Evolutionary conservation across 257 asterid species (phyloP).

Genomic region (Parsonsia alboflavescens): DNA sequence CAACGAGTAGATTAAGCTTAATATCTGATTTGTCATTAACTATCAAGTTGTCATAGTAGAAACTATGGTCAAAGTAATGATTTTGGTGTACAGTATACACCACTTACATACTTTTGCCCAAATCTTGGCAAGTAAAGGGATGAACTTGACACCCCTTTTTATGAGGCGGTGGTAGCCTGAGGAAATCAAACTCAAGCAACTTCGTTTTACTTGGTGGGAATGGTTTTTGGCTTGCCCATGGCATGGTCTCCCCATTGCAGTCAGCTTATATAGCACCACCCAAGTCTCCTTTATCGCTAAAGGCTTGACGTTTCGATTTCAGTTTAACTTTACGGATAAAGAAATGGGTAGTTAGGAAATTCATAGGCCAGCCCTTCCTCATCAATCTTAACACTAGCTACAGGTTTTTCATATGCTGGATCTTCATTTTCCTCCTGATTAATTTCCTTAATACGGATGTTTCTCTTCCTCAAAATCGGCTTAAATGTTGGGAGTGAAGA

Average conservation of each 20-base stretch:
- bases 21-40: no score
- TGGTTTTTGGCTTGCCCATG: slow-evolving; percentile 87
- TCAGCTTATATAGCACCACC: slow-evolving; percentile 80
- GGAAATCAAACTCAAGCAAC: slow-evolving; percentile 85
- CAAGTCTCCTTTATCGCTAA: slow-evolving; percentile 70
- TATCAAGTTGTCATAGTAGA: no score
- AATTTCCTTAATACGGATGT: slow-evolving; percentile 17
- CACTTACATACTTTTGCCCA: slow-evolving; percentile 67
- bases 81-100: no score
- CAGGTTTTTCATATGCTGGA: slow-evolving; percentile 1
- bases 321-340: slow-evolving; percentile 90
- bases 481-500: slow-evolving; percentile 57
- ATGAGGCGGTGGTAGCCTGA: slow-evolving; percentile 49
- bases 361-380: slow-evolving; percentile 73
- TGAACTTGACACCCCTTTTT: slow-evolving; percentile 95
- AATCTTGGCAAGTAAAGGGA: slow-evolving; percentile 65
- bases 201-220: slow-evolving; percentile 70
- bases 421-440: neutral
- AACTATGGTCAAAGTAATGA: no score
- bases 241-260: slow-evolving; percentile 67
- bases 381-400: slow-evolving; percentile 47
- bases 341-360: slow-evolving; percentile 73
- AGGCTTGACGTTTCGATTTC: slow-evolving; percentile 90
- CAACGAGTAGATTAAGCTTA: no score
- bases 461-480: slow-evolving; percentile 32